A percentile compares a stretch with the other conserved stretches of the same genome.
These are phyloP conservation scores for Gyrodon lividus DNA, from an alignment of 768 basidiomycete genomes.

Conservation along the genomic window DNA sequence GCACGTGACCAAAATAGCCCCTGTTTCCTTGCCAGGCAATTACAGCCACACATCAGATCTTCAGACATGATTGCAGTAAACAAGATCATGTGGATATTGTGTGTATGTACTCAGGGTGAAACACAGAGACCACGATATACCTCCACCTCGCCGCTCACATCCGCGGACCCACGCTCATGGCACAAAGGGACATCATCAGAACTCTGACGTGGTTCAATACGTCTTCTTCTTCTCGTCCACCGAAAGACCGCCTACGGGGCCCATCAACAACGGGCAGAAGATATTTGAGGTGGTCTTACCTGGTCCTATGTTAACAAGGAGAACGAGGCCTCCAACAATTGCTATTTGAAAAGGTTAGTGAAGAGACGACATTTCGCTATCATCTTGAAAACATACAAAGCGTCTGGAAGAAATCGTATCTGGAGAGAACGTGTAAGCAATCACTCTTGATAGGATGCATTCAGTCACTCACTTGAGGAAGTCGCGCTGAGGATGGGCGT, in stretches of 20 bases:
- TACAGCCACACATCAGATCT: no score
- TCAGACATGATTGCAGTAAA: slow-evolving; percentile 2
- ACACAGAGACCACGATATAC: slow-evolving; percentile 9
- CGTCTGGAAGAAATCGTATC: slow-evolving; percentile 99
- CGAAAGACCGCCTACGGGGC: slow-evolving; percentile 77
- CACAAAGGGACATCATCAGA: neutral
- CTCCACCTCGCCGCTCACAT: slow-evolving; percentile 2
- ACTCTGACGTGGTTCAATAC: slow-evolving; percentile 42
- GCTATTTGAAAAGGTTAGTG: slow-evolving; percentile 39
- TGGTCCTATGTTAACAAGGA: slow-evolving; percentile 98
- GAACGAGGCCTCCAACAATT: slow-evolving; percentile 95
- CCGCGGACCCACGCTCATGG: neutral
- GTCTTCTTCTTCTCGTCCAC: slow-evolving; percentile 99
- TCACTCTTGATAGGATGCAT: neutral
- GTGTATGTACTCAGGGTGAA: slow-evolving; percentile 19
- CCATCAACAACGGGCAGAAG: neutral
- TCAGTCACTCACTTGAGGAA: slow-evolving; percentile 84
- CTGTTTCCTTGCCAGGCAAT: neutral
- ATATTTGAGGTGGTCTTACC: slow-evolving; percentile 43
- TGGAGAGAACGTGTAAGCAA: slow-evolving; percentile 33
- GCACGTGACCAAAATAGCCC: slow-evolving; percentile 19
- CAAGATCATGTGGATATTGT: slow-evolving; percentile 18
- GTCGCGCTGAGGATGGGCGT: slow-evolving; percentile 91
- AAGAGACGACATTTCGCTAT: neutral
- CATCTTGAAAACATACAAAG: slow-evolving; percentile 48